A percentile compares a stretch with the other conserved stretches of the same genome.
phyloP scores from a whole-genome alignment of 345 rosid species.

The Acer campestre region DNA sequence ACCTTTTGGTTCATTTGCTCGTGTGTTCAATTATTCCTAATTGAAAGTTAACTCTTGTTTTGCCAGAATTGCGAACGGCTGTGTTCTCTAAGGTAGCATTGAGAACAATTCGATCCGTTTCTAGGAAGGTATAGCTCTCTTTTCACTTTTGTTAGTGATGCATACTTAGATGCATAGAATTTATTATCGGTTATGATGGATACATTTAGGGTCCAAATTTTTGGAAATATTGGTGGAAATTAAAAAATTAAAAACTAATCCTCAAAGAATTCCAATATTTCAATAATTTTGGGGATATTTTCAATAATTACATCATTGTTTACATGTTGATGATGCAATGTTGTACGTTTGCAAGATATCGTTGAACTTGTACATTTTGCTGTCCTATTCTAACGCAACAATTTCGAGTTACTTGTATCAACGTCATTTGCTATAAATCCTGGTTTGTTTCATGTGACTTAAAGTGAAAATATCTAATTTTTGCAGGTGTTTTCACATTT shows the following conservation, averaged over 20 bases:
- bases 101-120: conserved; percentile 86
- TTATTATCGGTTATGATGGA: background rate
- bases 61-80: conserved; percentile 90
- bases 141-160: background rate
- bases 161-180: background rate
- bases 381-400: background rate
- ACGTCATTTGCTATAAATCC: too few species aligned
- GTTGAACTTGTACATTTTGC: background rate
- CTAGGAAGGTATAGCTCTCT: conserved; percentile 73
- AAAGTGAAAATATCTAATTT: background rate
- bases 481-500: conserved; percentile 91
- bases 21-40: conserved; percentile 1
- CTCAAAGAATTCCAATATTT: too few species aligned
- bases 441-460: background rate
- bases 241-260: background rate
- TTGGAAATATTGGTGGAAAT: background rate
- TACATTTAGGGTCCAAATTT: background rate
- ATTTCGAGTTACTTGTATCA: background rate
- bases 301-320: too few species aligned
- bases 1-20: background rate
- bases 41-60: conserved; percentile 12
- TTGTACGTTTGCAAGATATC: background rate
- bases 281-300: too few species aligned
- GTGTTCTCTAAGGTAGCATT: conserved; percentile 93
- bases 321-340: background rate